Evolutionary conservation across 1,284 basidiomycete species (phyloP), one percentile per base, ranked within the genome.

Genomic region (Tilletiaria anomala): DNA sequence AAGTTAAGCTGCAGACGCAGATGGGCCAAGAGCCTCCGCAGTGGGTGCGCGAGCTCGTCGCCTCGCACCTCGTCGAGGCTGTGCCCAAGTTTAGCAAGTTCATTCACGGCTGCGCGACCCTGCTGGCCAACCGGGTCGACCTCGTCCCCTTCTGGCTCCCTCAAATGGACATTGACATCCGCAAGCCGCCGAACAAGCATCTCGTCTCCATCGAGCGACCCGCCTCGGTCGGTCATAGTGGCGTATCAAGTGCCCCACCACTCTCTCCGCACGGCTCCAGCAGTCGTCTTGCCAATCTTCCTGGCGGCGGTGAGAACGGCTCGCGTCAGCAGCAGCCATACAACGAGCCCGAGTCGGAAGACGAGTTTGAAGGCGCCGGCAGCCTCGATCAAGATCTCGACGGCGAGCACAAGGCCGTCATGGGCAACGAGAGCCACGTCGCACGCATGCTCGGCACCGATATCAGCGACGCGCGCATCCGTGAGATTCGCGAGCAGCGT

Each of bases 141-240:
- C 76, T 97, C n/a, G 83, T 97, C 14, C 91, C 91, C 3, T 97
- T 96, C 75, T 97, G 91, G 91, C 77, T 96, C 3, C 88, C 87
- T 4, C 87, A 91, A 67, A 71, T 71, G 70, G 70, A 91, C 81
- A 86, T 65, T 42, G 78, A 69, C 26, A 51, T 50, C 21, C 54
- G 55, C 51, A 56, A 52, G 40, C 49, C 53, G 10, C 26, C 26
- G 5, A 48, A 52, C 14, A 50, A 48, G 41, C 50, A 50, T 40
- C 47, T 54, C 44, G 49, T 65, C 3, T 48, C 56, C 17, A 60
- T 66, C 22, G 60, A 58, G 45, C 48, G 64, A 18, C 64, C 64
- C 18, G 26, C 46, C 35, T 42, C 45, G 15, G 23, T 39, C 11
- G 24, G 10, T n/a, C 26, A 29, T n/a, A 8, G 10, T 8, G 26